Evolutionary conservation across 139 green algal genomes (phyloP).

Genomic region (Yamagishiella unicocca): DNA sequence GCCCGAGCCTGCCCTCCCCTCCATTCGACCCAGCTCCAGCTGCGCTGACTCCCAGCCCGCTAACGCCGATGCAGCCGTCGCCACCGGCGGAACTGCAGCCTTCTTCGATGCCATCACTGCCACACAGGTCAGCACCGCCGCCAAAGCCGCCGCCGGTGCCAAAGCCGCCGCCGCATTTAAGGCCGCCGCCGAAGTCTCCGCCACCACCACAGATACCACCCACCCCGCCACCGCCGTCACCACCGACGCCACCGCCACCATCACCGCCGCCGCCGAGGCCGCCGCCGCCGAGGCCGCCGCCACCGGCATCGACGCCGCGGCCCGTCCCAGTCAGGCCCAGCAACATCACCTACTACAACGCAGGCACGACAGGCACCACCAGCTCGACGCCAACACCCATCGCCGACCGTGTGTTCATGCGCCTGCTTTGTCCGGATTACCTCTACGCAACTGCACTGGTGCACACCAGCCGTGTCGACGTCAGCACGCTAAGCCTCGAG

Average conservation of each 20-base stretch:
- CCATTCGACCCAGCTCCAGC: too few species aligned
- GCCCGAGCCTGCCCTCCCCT: too few species aligned
- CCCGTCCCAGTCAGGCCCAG: not conserved
- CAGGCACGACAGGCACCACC: not conserved
- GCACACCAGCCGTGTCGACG: not conserved
- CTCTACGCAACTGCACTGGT: not conserved
- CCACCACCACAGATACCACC: not conserved
- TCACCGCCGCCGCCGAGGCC: not conserved
- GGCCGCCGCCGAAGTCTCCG: not conserved
- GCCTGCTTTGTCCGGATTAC: not conserved
- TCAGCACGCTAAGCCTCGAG: not conserved
- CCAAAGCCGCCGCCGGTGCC: not conserved
- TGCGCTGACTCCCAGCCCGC: too few species aligned
- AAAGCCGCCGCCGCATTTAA: not conserved
- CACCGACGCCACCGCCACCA: not conserved
- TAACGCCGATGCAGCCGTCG: too few species aligned
- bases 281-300: not conserved
- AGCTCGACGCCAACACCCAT: too few species aligned
- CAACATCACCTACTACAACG: not conserved
- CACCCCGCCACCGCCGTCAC: not conserved
- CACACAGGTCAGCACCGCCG: too few species aligned
- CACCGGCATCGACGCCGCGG: not conserved
- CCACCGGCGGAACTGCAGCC: too few species aligned
- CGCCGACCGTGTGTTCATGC: constrained; percentile 6
- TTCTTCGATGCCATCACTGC: too few species aligned